Percentiles rank a stretch among this genome's conserved stretches.
phyloP scores from a whole-genome alignment of 208 protist species.

The Leishmania tarentolae region DNA sequence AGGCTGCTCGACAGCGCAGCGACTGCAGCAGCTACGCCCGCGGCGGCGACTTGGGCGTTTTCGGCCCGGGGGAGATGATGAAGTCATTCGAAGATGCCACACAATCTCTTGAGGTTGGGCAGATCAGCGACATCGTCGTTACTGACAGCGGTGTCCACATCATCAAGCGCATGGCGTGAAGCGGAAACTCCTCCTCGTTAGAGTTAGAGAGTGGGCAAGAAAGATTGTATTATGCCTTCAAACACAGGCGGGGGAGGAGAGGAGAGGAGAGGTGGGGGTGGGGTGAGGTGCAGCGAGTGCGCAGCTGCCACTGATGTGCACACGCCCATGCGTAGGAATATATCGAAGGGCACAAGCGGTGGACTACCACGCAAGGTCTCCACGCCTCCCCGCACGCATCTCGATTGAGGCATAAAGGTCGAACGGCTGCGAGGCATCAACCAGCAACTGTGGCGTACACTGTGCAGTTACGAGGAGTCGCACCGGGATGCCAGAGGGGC shows the following conservation, averaged over 20 bases:
- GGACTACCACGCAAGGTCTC: conserved; percentile 3
- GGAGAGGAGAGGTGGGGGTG: neutral
- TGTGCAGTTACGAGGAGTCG: conserved; percentile 25
- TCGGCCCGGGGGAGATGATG: conserved; percentile 94
- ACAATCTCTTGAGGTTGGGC: conserved; percentile 73
- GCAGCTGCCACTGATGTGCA: neutral
- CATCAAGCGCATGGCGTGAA: conserved; percentile 89
- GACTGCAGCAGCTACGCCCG: conserved; percentile 89
- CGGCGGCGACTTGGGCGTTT: conserved; percentile 87
- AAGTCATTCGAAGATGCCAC: conserved; percentile 93
- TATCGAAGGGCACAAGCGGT: neutral
- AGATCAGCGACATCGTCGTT: conserved; percentile 84
- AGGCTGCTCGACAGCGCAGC: conserved; percentile 80
- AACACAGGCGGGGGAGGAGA: neutral
- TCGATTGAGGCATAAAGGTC: conserved; percentile 18
- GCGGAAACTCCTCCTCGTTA: neutral
- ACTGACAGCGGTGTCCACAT: conserved; percentile 93
- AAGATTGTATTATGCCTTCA: neutral
- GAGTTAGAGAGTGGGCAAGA: neutral
- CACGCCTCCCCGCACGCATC: conserved; percentile 11
- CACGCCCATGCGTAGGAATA: neutral
- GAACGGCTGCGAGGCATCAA: conserved; percentile 24
- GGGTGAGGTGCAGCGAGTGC: neutral
- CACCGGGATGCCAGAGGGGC: neutral
- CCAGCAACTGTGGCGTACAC: conserved; percentile 25